Percentiles rank a stretch among this genome's conserved stretches.
phyloP scores from a whole-genome alignment of 805 yeast species.

The Blastobotrys peoriensis region DNA sequence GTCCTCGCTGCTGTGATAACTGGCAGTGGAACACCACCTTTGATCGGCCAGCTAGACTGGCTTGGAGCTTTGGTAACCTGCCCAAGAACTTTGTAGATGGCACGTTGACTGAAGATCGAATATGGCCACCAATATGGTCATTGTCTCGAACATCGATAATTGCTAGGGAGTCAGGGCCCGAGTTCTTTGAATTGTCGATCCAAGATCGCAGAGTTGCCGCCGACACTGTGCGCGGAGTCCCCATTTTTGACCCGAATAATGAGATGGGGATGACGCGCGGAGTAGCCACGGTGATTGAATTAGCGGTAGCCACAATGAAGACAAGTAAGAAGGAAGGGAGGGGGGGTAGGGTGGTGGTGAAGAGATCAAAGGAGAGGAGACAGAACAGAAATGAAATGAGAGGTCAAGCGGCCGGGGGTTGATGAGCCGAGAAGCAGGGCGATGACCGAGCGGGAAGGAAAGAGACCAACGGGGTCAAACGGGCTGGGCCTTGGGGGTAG shows the following conservation, averaged over 20 bases:
- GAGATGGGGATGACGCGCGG: neutral
- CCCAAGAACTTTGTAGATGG: constrained; percentile 45
- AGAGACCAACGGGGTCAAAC: too few relatives aligned
- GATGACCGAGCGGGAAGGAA: too few relatives aligned
- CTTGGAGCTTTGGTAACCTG: constrained; percentile 35
- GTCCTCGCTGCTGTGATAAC: constrained; percentile 87
- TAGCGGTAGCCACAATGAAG: constrained; percentile 3
- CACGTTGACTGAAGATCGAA: constrained; percentile 47
- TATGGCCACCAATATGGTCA: constrained; percentile 74
- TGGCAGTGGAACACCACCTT: constrained; percentile 87
- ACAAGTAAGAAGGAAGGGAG: neutral
- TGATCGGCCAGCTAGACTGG: constrained; percentile 32
- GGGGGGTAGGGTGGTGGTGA: neutral
- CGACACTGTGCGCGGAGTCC: constrained; percentile 15
- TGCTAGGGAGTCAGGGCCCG: constrained; percentile 23
- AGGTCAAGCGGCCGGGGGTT: too few relatives aligned
- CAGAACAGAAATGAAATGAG: too few relatives aligned
- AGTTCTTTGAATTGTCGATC: constrained; percentile 16
- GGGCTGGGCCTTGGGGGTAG: too few relatives aligned
- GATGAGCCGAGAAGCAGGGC: too few relatives aligned
- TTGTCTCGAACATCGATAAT: constrained; percentile 83
- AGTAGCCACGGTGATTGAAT: neutral
- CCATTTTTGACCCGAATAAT: constrained; percentile 1
- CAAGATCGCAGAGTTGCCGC: constrained; percentile 25
- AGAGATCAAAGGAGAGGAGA: too few relatives aligned